These are phyloP conservation scores for Bipolaris zeicola DNA, from an alignment of 2,329 filamentous ascomycete genomes.

Conservation along the genomic window DNA sequence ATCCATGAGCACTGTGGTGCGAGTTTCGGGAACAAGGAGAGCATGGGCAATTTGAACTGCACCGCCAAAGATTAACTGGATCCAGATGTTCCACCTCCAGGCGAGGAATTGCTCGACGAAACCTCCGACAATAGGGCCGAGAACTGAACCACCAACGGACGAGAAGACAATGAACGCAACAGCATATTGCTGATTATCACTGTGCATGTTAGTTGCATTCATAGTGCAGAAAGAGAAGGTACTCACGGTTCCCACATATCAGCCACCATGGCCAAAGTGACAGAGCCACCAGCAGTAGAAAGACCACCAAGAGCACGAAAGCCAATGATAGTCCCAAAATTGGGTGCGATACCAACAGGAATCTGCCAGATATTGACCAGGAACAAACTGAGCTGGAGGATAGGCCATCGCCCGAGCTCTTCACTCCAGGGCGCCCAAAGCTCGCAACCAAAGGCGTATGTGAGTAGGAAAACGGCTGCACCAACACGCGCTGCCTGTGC, in stretches of 20 bases:
- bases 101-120: constrained; percentile 71
- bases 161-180: constrained; percentile 73
- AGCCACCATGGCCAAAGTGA: constrained; percentile 68
- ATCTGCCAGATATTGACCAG: constrained; percentile 77
- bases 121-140: constrained; percentile 79
- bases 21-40: constrained; percentile 76
- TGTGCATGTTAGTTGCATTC: background rate
- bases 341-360: constrained; percentile 70
- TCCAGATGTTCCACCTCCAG: constrained; percentile 85
- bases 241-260: constrained; percentile 59
- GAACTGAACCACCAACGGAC: constrained; percentile 75
- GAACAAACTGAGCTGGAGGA: constrained; percentile 74
- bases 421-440: constrained; percentile 89
- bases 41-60: constrained; percentile 71
- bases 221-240: background rate
- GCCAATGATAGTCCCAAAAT: constrained; percentile 72
- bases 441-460: constrained; percentile 86
- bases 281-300: constrained; percentile 65
- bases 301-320: constrained; percentile 56
- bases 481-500: constrained; percentile 72
- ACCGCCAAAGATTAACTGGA: constrained; percentile 79
- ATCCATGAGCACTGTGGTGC: constrained; percentile 78
- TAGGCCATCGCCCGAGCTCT: constrained; percentile 76
- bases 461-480: constrained; percentile 77
- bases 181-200: constrained; percentile 68